phyloP scores from a whole-genome alignment of 352 stramenopile genomes.

The Pythium periplocum region DNA sequence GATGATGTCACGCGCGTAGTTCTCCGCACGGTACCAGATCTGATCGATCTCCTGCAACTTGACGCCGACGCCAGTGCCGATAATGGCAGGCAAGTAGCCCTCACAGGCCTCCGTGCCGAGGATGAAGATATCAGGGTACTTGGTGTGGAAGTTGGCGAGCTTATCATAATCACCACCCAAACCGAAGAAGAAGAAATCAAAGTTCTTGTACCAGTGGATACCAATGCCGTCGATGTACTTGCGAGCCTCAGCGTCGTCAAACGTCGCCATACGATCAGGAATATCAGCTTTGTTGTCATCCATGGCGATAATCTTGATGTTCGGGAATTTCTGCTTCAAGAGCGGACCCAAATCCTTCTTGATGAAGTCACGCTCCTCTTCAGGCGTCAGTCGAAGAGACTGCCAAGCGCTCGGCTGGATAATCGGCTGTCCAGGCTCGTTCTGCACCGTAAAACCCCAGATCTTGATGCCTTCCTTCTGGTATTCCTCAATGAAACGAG shows the following conservation, averaged over 20 bases:
- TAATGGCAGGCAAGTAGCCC: constrained; percentile 38
- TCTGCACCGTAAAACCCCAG: constrained; percentile 79
- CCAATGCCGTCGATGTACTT: constrained; percentile 73
- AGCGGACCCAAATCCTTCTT: constrained; percentile 62
- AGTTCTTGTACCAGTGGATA: constrained; percentile 80
- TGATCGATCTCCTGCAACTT: constrained; percentile 32
- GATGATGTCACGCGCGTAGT: constrained; percentile 80
- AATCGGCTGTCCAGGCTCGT: constrained; percentile 58
- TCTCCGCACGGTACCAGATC: constrained; percentile 57
- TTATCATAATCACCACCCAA: constrained; percentile 32
- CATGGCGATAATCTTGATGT: constrained; percentile 74
- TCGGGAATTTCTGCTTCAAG: constrained; percentile 50
- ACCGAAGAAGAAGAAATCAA: constrained; percentile 35
- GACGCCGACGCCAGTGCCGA: constrained; percentile 37
- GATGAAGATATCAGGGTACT: constrained; percentile 63
- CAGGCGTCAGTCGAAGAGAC: constrained; percentile 27
- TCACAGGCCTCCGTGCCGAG: constrained; percentile 74
- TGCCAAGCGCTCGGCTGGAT: constrained; percentile 41
- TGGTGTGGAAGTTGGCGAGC: constrained; percentile 38
- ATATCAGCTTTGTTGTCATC: constrained; percentile 75
- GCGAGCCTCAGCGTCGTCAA: constrained; percentile 33
- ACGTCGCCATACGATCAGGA: constrained; percentile 26
- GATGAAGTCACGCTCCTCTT: constrained; percentile 47
- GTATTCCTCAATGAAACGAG: constrained; percentile 78
- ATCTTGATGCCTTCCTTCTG: constrained; percentile 49